phyloP scores from a whole-genome alignment of 1,139 yeast species.

The Geotrichum restrictum region DNA sequence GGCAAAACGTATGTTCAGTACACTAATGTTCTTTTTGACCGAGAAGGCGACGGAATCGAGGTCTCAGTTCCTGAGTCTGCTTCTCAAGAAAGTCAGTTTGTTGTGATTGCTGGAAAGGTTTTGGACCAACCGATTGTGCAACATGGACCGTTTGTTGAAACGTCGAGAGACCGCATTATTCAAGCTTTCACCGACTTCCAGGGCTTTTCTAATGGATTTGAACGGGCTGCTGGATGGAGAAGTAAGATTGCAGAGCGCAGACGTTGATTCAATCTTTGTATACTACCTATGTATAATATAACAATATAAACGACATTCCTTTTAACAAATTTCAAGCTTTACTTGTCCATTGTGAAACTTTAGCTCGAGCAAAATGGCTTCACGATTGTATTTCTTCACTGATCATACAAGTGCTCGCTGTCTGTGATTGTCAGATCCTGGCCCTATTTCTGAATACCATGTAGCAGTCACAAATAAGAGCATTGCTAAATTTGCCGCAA shows the following conservation, averaged over 20 bases:
- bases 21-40: slow-evolving; percentile 47
- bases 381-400: no score
- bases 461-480: no score
- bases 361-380: no score
- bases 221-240: slow-evolving; percentile 62
- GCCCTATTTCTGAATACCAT: no score
- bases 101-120: slow-evolving; percentile 71
- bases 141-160: slow-evolving; percentile 86
- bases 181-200: slow-evolving; percentile 72
- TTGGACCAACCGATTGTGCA: slow-evolving; percentile 76
- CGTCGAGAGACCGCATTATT: slow-evolving; percentile 56
- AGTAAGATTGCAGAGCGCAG: slow-evolving; percentile 51
- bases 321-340: no score
- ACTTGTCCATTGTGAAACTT: no score
- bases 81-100: slow-evolving; percentile 49
- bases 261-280: slow-evolving; percentile 14
- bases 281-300: no score
- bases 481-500: background rate
- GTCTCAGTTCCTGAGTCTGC: slow-evolving; percentile 30
- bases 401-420: no score
- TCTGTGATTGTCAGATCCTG: no score
- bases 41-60: slow-evolving; percentile 31
- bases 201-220: slow-evolving; percentile 66
- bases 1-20: slow-evolving; percentile 34
- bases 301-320: no score